Evolutionary conservation across 2,329 filamentous ascomycete species (phyloP), one percentile per base, ranked within the genome.

Genomic region (Bisporella sp.): DNA sequence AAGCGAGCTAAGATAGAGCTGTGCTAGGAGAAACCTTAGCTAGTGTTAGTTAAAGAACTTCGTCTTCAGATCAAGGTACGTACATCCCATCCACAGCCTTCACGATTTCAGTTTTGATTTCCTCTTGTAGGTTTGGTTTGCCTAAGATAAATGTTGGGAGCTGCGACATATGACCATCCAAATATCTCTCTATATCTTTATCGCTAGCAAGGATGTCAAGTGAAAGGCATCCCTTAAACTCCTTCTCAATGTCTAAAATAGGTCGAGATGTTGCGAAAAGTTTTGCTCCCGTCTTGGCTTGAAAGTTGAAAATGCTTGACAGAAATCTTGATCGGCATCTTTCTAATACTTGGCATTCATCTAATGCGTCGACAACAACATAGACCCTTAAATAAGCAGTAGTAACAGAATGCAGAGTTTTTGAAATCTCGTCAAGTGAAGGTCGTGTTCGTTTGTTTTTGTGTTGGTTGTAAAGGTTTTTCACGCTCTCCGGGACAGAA

Each of bases 221-320:
- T 6, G 1, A 28, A 2, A 41, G 2, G 6, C 45, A 48, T 2
- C 42, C 47, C 6, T 55, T 6, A 29, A 68, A 64, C 28, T 46
- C 7, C 28, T 48, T n/a, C 5, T 5, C 41, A 7, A 67, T 60
- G 4, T 64, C 57, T 5, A 50, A 57, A 21, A 60, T 59, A 28
- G 50, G 55, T 33, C 68, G 50, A 5, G 67, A 66, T 3, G 68
- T 70, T 7, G 55, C 59, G 30, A 69, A 59, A 21, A 69, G 3
- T 41, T 60, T 64, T 9, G 54, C 30, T 4, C 43, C 48, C 4
- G 13, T 37, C 5, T 51, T 47, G 0, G n/a, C 40, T 30, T 62
- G 58, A 7, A 66, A 28, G 6, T 29, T 44, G 9, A 61, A 59
- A 2, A 68, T n/a, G n/a, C 58, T 46, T 4, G 28, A 30, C 7